phyloP scores from a whole-genome alignment of 75 land plant species.

The Pinus taeda region DNA sequence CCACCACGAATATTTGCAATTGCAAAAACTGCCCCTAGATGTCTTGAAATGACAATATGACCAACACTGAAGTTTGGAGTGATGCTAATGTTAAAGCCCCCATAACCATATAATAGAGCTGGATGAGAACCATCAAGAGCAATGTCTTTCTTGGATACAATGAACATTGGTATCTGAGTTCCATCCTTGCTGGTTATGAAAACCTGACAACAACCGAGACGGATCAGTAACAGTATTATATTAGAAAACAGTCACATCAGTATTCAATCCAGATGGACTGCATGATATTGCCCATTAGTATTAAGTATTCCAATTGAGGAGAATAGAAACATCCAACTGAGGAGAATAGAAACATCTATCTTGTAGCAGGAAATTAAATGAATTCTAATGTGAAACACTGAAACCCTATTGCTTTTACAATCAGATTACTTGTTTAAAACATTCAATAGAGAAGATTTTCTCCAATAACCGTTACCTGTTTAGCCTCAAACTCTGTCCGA shows the following conservation, averaged over 20 bases:
- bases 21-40: constrained; percentile 72
- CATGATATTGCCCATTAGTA: too few species aligned
- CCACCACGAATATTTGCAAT: constrained; percentile 96
- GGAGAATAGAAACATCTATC: too few species aligned
- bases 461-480: constrained; percentile 56
- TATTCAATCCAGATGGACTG: too few species aligned
- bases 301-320: too few species aligned
- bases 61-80: constrained; percentile 78
- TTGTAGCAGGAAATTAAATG: too few species aligned
- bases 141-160: constrained; percentile 67
- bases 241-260: neutral
- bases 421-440: too few species aligned
- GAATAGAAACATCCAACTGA: too few species aligned
- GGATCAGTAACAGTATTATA: neutral
- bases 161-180: constrained; percentile 88
- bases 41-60: constrained; percentile 46
- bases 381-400: too few species aligned
- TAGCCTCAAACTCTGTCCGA: constrained; percentile 62
- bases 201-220: constrained; percentile 40
- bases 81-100: constrained; percentile 82
- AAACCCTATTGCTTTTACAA: too few species aligned
- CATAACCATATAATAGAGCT: constrained; percentile 85
- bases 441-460: too few species aligned
- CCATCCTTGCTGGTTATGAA: constrained; percentile 86
- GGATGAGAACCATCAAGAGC: constrained; percentile 75